Evolutionary conservation across 2,329 filamentous ascomycete species (phyloP).

Genomic region (Claviceps pazoutovae): DNA sequence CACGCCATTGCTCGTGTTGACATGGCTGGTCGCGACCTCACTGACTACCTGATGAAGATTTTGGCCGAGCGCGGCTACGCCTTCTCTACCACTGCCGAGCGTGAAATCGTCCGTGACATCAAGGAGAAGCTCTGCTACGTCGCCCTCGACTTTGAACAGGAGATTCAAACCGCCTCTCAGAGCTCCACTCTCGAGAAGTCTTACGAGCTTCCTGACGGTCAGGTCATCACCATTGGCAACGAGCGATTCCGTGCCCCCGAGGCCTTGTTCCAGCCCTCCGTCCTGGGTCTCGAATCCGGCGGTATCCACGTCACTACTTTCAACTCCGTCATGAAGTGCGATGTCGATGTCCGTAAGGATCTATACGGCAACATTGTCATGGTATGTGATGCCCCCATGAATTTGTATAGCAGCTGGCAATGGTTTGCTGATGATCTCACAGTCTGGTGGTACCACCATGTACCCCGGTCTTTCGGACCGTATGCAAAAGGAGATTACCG

Average conservation of each 20-base stretch:
- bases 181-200: constrained; percentile 99
- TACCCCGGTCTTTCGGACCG: constrained; percentile 99
- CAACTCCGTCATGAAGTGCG: constrained; percentile 99
- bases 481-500: constrained; percentile 99
- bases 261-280: constrained; percentile 98
- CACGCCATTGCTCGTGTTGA: constrained; percentile 99
- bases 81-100: constrained; percentile 99
- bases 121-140: constrained; percentile 99
- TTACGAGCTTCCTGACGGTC: constrained; percentile 97
- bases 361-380: constrained; percentile 99
- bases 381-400: constrained; percentile 43
- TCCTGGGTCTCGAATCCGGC: constrained; percentile 94
- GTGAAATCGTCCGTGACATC: constrained; percentile 99
- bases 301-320: constrained; percentile 99
- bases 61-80: constrained; percentile 98
- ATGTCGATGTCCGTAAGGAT: constrained; percentile 99
- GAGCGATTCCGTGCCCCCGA: constrained; percentile 99
- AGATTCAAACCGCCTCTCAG: constrained; percentile 99
- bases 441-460: constrained; percentile 99
- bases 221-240: constrained; percentile 99
- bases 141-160: constrained; percentile 98
- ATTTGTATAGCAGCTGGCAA: background rate
- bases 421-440: constrained; percentile 12
- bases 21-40: constrained; percentile 99
- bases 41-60: constrained; percentile 99